Base-by-base conservation (phyloP, 1,284 basidiomycete species). In the Moniliella sp. region DNA sequence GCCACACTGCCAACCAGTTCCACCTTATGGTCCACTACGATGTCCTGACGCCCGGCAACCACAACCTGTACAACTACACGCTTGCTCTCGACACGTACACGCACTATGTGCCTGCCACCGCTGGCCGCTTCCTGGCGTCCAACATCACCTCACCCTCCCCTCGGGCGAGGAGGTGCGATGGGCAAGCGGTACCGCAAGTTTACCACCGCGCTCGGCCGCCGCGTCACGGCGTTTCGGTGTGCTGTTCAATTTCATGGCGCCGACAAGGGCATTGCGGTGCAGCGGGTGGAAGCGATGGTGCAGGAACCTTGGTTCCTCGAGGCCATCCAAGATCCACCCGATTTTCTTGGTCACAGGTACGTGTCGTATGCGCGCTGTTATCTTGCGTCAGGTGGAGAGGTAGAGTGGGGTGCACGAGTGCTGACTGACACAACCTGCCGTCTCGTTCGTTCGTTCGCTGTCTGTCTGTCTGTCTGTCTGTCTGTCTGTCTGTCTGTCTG, bases 31-130 rank as follows among this genome's bases (percentile, higher is more conserved):
- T 86, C 16, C 73, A 76, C 0, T 86, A 82, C 52, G 83, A 88
- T 53, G 49, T 82, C 5, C 70, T 84, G 47, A 65, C 78, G 0
- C 79, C 84, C 37, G 82, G 83, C 50, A 86, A 86, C 49, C 81
- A 86, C 49, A 82, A 86, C 62, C 62, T 86, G 18, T 86, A 84
- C 62, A 67, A 71, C 40, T 82, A 81, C 53, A 67, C 64, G 3
- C 70, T 78, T 48, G 71, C 79, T 0, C 67, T 72, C 28, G 77
- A 81, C 58, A 76, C 80, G 69, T 75, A 78, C 61, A 65, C 71
- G 35, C 76, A 78, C 57, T 79, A 78, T 50, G 74, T 67, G 3
- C 78, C 78, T 2, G 15, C n/a, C 10, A 64, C 69, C 33, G 35
- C 39, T 16, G 50, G 44, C 8, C 37, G 48, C 11, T 53, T 46